phyloP scores from a whole-genome alignment of 345 rosid species.

The Pelargonium nanum region DNA sequence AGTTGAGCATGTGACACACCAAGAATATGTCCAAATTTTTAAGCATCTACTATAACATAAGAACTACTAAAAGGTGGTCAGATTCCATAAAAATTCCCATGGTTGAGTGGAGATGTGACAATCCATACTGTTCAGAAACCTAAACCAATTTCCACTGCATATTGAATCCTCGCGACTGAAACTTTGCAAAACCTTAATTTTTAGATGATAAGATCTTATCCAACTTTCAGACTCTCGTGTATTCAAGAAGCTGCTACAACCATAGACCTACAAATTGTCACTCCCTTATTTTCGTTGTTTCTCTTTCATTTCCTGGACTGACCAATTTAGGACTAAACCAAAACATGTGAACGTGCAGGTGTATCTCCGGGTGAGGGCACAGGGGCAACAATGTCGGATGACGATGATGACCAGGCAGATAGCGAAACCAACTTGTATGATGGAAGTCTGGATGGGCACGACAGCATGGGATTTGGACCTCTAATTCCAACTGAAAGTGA shows the following conservation, averaged over 20 bases:
- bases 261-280: background rate
- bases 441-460: constrained; percentile 39
- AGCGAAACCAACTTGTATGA: constrained; percentile 48
- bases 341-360: constrained; percentile 29
- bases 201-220: background rate
- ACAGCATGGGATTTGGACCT: constrained; percentile 75
- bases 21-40: too few relatives aligned
- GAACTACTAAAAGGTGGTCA: too few relatives aligned
- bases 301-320: background rate
- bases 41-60: too few relatives aligned
- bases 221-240: background rate
- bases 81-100: too few relatives aligned
- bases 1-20: too few relatives aligned
- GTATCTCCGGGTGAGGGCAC: constrained; percentile 73
- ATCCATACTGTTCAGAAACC: background rate
- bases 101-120: background rate
- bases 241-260: background rate
- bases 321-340: background rate
- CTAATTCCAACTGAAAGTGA: constrained; percentile 73
- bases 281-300: too few relatives aligned
- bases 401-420: constrained; percentile 66
- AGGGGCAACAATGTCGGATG: constrained; percentile 85
- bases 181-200: background rate
- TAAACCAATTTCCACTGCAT: background rate
- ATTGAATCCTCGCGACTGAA: background rate